Evolutionary conservation across 257 asterid species (phyloP).

Genomic region (Eustoma russellianum): DNA sequence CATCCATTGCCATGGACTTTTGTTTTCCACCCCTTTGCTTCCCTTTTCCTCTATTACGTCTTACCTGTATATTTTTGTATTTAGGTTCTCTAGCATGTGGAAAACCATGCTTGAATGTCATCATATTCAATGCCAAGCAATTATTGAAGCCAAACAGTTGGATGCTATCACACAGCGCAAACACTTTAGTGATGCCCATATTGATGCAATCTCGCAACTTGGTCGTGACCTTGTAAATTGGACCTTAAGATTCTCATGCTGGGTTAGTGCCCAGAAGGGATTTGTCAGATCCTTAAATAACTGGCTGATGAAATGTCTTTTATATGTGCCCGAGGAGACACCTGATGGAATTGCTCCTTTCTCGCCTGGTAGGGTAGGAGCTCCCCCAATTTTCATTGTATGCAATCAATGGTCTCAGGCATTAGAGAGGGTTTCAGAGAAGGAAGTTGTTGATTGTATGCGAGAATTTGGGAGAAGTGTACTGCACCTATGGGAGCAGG

Average conservation of each 20-base stretch:
- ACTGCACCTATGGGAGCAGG: constrained; percentile 72
- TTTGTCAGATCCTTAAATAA: constrained; percentile 57
- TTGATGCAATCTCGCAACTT: constrained; percentile 78
- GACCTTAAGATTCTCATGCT: constrained; percentile 68
- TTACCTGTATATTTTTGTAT: background rate
- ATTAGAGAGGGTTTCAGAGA: constrained; percentile 63
- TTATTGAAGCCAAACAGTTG: constrained; percentile 63
- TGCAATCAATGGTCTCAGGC: constrained; percentile 90
- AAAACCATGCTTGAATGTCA: constrained; percentile 90
- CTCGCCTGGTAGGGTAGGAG: constrained; percentile 91
- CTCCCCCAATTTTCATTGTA: constrained; percentile 73
- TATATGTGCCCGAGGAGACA: constrained; percentile 89
- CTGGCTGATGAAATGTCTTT: constrained; percentile 94
- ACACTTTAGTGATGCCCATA: constrained; percentile 62
- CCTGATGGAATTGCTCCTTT: constrained; percentile 78
- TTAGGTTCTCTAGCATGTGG: constrained; percentile 85
- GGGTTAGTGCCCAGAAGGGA: constrained; percentile 77
- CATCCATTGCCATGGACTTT: too few relatives aligned
- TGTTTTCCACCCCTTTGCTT: too few relatives aligned
- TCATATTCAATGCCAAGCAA: constrained; percentile 73
- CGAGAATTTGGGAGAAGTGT: constrained; percentile 59
- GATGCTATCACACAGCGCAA: constrained; percentile 64
- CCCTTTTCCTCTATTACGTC: background rate
- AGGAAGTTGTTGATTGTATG: constrained; percentile 74
- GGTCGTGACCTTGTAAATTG: constrained; percentile 72